These are phyloP conservation scores for Calonectria honghensis DNA, from an alignment of 2,329 filamentous ascomycete species.

Conservation along the genomic window DNA sequence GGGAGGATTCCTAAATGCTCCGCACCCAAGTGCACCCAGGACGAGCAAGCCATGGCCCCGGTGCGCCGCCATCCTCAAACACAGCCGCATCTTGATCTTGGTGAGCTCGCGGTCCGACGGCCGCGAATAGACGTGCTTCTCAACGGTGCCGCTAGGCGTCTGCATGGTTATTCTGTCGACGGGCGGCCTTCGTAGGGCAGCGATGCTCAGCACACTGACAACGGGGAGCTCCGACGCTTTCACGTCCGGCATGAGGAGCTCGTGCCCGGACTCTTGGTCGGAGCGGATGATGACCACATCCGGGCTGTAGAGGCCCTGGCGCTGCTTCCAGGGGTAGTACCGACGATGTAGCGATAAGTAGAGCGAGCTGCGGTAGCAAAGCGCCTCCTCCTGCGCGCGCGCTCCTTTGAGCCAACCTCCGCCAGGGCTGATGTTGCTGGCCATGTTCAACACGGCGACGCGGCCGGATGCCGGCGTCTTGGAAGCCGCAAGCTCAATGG, in stretches of 20 bases:
- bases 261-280: slow-evolving; percentile 67
- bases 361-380: slow-evolving; percentile 79
- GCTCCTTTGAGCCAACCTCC: slow-evolving; percentile 79
- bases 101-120: slow-evolving; percentile 70
- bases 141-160: slow-evolving; percentile 48
- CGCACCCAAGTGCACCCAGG: slow-evolving; percentile 82
- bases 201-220: slow-evolving; percentile 76
- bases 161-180: slow-evolving; percentile 45
- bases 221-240: slow-evolving; percentile 65
- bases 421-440: slow-evolving; percentile 74
- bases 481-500: slow-evolving; percentile 62
- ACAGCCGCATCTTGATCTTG: slow-evolving; percentile 78
- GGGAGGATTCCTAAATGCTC: slow-evolving; percentile 78
- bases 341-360: slow-evolving; percentile 65
- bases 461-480: slow-evolving; percentile 55
- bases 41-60: slow-evolving; percentile 76
- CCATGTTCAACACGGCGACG: slow-evolving; percentile 80
- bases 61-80: slow-evolving; percentile 75
- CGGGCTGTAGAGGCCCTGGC: slow-evolving; percentile 75
- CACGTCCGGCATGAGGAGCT: slow-evolving; percentile 63
- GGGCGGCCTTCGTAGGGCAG: slow-evolving; percentile 69
- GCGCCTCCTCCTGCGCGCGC: slow-evolving; percentile 80
- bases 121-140: slow-evolving; percentile 63
- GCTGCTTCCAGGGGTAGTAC: slow-evolving; percentile 72
- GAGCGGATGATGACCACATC: slow-evolving; percentile 75